Evolutionary conservation across 805 yeast genomes (phyloP), one percentile per base, ranked within the genome.

Genomic region (Ogataea angusta): DNA sequence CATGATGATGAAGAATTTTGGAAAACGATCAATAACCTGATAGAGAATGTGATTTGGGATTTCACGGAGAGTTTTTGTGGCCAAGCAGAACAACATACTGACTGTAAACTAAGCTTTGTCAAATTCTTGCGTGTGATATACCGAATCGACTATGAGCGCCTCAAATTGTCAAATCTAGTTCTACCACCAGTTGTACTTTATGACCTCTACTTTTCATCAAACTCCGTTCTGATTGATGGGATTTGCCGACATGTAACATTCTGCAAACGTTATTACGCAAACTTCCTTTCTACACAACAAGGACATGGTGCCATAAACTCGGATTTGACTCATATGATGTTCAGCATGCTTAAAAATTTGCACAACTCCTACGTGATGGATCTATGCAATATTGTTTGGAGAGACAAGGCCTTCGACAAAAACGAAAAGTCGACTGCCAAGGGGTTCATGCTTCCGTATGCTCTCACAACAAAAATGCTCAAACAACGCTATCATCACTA

Each of bases 361-460:
- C 77, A 72, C 34, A 77, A 77, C 42, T 59, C 76, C 0, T 74
- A 70, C 43, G 71, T 78, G 8, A 71, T 76, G 69, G 85, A 80
- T 50, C 52, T 72, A 6, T 67, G 80, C 45, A 79, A 80, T 42
- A 61, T 72, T 10, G 34, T 74, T 0, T 80, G 85, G 85, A 58
- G 82, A 43, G 75, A 77, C 46, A 68, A 65, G 49, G 75, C 79
- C 1, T 70, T 77, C 46, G 66, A 66, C 18, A 53, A 54, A n/a
- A 67, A 51, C 9, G 44, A 53, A 2, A 55, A 53, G 2, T 52
- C 68, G 0, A 56, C 63, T 6, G 63, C 64, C n/a, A 63, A 59
- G 32, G 75, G 71, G 4, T 64, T 74, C 52, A 55, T 61, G 40
- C 54, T 67, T 25, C 66, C 65, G 14, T 56, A 58, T 1, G 53